A percentile compares a stretch with the other conserved stretches of the same genome.
Conservation (phyloP, 805 yeast genomes). For the Starmerella powellii region DNA sequence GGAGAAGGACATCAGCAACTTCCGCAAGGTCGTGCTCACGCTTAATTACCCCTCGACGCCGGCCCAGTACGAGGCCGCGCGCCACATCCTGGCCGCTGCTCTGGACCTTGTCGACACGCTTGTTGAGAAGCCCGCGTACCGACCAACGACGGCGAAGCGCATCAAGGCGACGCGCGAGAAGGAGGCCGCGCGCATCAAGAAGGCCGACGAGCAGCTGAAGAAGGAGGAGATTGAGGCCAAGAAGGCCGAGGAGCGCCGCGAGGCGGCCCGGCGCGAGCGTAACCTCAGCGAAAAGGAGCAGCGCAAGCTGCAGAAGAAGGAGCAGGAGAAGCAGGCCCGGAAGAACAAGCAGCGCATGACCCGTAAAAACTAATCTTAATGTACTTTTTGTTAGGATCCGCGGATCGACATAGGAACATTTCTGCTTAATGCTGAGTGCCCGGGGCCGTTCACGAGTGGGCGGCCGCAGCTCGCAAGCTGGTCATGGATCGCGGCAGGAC, state of each 20-base stretch:
- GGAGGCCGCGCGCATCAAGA: conserved; percentile 59
- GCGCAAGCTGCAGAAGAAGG: conserved; percentile 64
- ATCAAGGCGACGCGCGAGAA: conserved; percentile 62
- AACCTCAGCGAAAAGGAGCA: conserved; percentile 65
- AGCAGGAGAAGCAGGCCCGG: conserved; percentile 68
- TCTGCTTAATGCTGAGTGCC: too few species aligned
- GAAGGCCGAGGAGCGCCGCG: conserved; percentile 41
- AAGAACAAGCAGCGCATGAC: conserved; percentile 33
- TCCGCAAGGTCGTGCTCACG: conserved; percentile 40
- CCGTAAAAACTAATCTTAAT: conserved; percentile 3
- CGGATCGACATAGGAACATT: too few species aligned
- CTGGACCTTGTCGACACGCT: conserved; percentile 49
- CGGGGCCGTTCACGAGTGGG: too few species aligned
- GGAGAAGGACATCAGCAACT: conserved; percentile 26
- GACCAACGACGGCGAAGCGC: conserved; percentile 60
- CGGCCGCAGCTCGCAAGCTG: too few species aligned
- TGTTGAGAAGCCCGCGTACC: conserved; percentile 45
- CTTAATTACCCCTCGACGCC: conserved; percentile 40
- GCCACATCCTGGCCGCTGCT: conserved; percentile 42
- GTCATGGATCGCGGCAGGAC: too few species aligned
- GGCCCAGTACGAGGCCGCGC: conserved; percentile 40
- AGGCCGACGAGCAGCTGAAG: conserved; percentile 50
- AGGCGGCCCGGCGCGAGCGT: conserved; percentile 54
- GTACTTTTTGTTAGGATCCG: too few species aligned
- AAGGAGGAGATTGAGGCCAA: conserved; percentile 59